Evolutionary conservation across 148 eudicot species (phyloP), one percentile per base, ranked within the genome.

Genomic region (Persicaria maculosa): DNA sequence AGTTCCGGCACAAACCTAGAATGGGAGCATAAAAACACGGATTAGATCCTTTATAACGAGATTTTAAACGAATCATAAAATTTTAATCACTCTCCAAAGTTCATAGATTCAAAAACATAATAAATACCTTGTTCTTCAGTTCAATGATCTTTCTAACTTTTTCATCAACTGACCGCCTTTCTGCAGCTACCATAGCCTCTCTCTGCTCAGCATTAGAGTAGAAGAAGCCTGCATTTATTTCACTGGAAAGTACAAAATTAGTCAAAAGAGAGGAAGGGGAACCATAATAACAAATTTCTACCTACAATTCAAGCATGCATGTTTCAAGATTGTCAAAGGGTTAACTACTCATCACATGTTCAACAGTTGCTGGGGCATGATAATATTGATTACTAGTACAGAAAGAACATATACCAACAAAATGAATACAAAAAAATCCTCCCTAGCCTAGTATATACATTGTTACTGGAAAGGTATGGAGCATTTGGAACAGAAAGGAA

Each of bases 111-210:
- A 71, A 50, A 17, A 8, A 7, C 9, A 7, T 71, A 6, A 70
- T 17, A 9, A 5, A 71, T 74, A 95, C 98, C 97, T 95, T 88
- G 76, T 92, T 87, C 83, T 95, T 95, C 55, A 95, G 81, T 62
- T 95, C 96, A 76, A 95, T 85, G 43, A 95, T 95, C 79, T 90
- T 94, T 75, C 76, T 89, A 54, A 95, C 97, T 80, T 87, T 90
- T 80, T 95, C 97, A 86, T 95, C 97, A 76, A 95, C 98, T 36
- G 92, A 88, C 55, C 92, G 93, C 82, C 98, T 90, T 81, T 95
- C 98, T 73, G 98, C 98, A 58, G 88, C 86, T 84, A 95, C 96
- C 98, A 95, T 95, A 75, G 96, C 93, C 81, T 95, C 98, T 80
- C 98, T 95, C 84, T 95, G 98, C 71, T 90, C 93, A 5, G 98